Conservation (phyloP, 176 grass and related monocot species). For the Microstegium vimineum region DNA sequence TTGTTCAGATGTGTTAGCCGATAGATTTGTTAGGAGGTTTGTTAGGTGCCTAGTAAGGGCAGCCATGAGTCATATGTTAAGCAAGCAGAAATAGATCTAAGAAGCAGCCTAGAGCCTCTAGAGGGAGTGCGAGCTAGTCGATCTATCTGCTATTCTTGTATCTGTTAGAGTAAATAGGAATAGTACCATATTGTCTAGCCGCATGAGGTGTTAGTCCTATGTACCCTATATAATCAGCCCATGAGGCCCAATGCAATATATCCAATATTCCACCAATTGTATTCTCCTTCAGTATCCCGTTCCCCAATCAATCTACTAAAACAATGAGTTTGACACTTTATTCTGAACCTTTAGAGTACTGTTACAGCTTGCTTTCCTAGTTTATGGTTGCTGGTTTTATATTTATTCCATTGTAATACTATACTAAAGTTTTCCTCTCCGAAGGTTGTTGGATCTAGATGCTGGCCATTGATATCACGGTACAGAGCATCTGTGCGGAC, state of each 20-base stretch:
- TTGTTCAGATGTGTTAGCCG: background rate
- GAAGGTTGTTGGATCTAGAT: conserved; percentile 70
- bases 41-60: background rate
- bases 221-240: no score
- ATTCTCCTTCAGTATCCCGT: no score
- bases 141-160: no score
- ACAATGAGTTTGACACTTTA: background rate
- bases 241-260: no score
- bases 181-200: no score
- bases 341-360: conserved; percentile 6
- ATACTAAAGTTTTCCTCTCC: background rate
- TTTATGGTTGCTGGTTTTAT: background rate
- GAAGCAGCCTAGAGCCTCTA: no score
- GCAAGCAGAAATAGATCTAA: background rate
- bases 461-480: conserved; percentile 61
- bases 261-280: no score
- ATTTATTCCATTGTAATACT: no score
- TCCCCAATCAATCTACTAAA: background rate
- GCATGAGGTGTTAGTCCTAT: no score
- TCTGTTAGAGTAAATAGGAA: no score
- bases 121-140: no score
- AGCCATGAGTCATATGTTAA: no score
- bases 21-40: background rate
- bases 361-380: conserved; percentile 2
- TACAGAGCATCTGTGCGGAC: conserved; percentile 76